Evolutionary conservation across 176 grass and related monocot genomes (phyloP).

Genomic region (Melocanna baccifera): DNA sequence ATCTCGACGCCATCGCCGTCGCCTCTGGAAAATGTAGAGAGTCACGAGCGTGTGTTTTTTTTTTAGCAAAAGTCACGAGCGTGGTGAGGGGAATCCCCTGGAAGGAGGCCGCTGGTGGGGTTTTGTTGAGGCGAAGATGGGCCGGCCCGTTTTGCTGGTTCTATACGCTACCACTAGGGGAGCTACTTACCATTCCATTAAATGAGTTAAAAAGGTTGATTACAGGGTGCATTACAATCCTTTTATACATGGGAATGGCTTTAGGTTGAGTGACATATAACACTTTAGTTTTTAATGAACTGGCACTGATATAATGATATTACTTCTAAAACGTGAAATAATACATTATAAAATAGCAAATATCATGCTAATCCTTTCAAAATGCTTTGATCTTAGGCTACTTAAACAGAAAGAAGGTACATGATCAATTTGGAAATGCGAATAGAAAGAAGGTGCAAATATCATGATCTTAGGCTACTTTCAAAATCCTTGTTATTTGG

Average conservation of each 20-base stretch:
- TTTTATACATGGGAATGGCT: not conserved
- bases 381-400: not conserved
- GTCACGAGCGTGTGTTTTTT: no score
- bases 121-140: no score
- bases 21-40: no score
- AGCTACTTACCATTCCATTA: not conserved
- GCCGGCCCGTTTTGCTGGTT: no score
- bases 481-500: slow-evolving; percentile 6
- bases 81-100: no score
- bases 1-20: no score
- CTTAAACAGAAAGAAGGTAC: not conserved
- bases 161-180: no score
- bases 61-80: no score
- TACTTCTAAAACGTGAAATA: not conserved
- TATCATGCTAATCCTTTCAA: not conserved
- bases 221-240: not conserved
- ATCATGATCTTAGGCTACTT: not conserved
- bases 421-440: slow-evolving; percentile 10
- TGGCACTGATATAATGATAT: not conserved
- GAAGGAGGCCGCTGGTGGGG: no score
- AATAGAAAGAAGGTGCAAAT: no score
- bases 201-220: not conserved
- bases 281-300: not conserved
- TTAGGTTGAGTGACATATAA: not conserved
- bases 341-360: not conserved